Evolutionary conservation across 2,329 filamentous ascomycete genomes (phyloP).

Genomic region (Colletotrichum sp.): DNA sequence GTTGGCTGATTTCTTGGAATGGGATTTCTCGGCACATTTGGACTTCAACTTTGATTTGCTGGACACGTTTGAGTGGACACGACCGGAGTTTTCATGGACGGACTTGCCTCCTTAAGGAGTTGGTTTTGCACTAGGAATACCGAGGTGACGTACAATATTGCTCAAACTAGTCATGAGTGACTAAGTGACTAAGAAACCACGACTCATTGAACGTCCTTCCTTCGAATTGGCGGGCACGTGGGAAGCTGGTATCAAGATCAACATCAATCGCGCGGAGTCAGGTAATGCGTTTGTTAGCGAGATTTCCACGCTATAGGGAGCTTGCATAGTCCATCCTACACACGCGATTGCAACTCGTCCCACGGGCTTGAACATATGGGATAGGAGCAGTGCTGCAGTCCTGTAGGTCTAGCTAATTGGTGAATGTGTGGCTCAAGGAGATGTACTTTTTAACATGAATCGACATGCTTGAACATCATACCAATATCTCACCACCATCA

Average conservation of each 20-base stretch:
- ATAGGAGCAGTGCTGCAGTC: not conserved
- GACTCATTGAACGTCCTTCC: not conserved
- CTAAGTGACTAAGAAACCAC: not conserved
- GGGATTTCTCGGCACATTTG: conserved; percentile 33
- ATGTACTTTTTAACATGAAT: not conserved
- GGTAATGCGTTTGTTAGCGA: not conserved
- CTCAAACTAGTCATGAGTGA: not conserved
- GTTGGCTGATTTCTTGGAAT: conserved; percentile 29
- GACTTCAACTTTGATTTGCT: conserved; percentile 53
- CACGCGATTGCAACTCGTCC: not conserved
- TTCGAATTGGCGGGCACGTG: not conserved
- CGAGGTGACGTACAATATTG: not conserved
- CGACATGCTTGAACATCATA: not conserved
- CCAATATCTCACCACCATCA: rapidly evolving
- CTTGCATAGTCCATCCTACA: not conserved
- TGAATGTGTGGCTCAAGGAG: not conserved
- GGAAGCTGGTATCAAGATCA: not conserved
- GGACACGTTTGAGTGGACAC: conserved; percentile 54
- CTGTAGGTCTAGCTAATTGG: not conserved
- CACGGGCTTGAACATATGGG: not conserved
- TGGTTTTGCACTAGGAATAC: not conserved
- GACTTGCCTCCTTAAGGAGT: not conserved
- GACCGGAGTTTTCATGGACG: conserved; percentile 25
- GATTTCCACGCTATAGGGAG: not conserved
- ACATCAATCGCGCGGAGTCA: not conserved